Evolutionary conservation across 257 asterid species (phyloP).

Genomic region (Mitragyna speciosa): DNA sequence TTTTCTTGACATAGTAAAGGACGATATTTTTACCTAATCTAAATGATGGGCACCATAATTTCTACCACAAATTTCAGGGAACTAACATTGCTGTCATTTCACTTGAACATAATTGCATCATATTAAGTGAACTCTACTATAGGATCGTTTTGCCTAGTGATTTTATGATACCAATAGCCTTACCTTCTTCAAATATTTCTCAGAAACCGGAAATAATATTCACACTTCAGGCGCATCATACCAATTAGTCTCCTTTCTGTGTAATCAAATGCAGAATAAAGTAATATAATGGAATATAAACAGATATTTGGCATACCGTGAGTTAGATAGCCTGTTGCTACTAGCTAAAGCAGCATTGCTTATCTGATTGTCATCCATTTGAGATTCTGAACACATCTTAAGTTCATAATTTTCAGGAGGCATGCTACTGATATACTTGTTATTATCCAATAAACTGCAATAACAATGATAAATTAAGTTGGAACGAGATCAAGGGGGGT

Average conservation of each 20-base stretch:
- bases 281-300: neutral
- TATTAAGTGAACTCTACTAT: neutral
- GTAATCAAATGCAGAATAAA: neutral
- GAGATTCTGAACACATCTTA: conserved; percentile 23
- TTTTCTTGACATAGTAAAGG: neutral
- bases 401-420: conserved; percentile 23
- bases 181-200: neutral
- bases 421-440: conserved; percentile 20
- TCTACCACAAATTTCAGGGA: neutral
- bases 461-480: neutral
- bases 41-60: neutral
- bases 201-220: neutral
- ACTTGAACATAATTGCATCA: neutral
- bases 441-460: conserved; percentile 31
- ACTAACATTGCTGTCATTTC: neutral
- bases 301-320: conserved; percentile 15
- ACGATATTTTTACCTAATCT: too few species aligned
- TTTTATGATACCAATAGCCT: neutral
- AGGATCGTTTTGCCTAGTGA: neutral
- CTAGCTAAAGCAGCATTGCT: neutral
- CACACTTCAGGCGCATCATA: neutral
- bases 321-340: conserved; percentile 9
- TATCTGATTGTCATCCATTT: conserved; percentile 12
- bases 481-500: neutral
- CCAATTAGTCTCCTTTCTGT: neutral